Base-by-base conservation (phyloP, 2,329 filamentous ascomycete genomes). In the Cytospora piceae region DNA sequence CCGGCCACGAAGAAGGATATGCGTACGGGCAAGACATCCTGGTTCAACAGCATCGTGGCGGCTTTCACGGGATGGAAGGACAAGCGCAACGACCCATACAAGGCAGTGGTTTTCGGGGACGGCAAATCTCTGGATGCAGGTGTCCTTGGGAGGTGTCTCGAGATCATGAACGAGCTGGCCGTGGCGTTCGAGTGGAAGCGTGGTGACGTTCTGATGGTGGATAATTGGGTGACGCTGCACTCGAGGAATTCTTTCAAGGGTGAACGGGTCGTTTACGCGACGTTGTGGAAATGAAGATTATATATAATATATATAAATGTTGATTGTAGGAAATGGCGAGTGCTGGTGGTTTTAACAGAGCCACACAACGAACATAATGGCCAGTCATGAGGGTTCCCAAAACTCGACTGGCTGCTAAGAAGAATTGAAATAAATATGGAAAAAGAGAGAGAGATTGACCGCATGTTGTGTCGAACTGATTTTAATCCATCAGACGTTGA, bases 11-110 rank as follows among this genome's bases (percentile, higher is more conserved):
- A 67, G 42, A 62, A 53, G 34, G 66, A 67, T 42, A 49, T 49
- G 12, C 63, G 59, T 1, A 65, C 66, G 8, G 66, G 63, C 3
- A 62, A 51, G 66, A 66, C 52, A 3, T 53, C 59, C 2, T 67
- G 66, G 66, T 67, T 67, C 55, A 67, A 67, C 29, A 67, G 66
- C 14, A 67, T 67, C 12, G 66, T 67, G 22, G 66, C 66, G 34
- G 66, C 66, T 4, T 67, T 67, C 14, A 63, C 66, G 2, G 66
- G 66, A 6, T 67, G 66, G 66, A 67, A 59, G 27, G 66, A 67
- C 59, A 22, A 29, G 51, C 63, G 66, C 5, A 67, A 67, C 8
- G 63, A 67, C 12, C 63, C 66, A 8, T 22, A 31, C 17, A 67
- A 60, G 56, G 66, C 66, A 7, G 66, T 67, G n/a, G 66, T 67